Conservation (phyloP, 1,139 yeast species). For the Wickerhamiella pararugosa region DNA sequence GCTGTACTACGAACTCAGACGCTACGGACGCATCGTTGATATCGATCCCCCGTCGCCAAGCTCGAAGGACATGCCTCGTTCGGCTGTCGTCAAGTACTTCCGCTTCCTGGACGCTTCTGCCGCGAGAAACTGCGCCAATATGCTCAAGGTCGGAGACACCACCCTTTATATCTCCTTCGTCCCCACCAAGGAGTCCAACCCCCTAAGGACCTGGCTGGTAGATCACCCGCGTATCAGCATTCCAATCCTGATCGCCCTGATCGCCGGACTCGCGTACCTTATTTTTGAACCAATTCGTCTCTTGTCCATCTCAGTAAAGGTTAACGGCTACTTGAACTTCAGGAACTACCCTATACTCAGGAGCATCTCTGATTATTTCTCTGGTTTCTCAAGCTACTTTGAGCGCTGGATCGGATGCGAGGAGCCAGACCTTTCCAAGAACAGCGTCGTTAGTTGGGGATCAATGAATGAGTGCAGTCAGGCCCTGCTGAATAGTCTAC, state of each 20-base stretch:
- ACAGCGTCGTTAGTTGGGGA: conserved; percentile 36
- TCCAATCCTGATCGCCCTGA: conserved; percentile 44
- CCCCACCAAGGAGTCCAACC: conserved; percentile 32
- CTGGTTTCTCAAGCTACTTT: background rate
- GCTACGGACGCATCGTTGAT: conserved; percentile 74
- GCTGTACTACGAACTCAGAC: conserved; percentile 61
- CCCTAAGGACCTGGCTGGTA: conserved; percentile 31
- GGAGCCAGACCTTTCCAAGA: conserved; percentile 22
- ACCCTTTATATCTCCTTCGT: conserved; percentile 62
- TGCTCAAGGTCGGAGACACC: conserved; percentile 40
- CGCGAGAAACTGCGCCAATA: conserved; percentile 87
- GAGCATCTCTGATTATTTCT: background rate
- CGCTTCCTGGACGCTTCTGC: conserved; percentile 55
- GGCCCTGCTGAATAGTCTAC: conserved; percentile 61
- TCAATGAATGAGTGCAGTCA: conserved; percentile 56
- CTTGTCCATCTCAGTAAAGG: conserved; percentile 59
- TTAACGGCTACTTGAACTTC: conserved; percentile 21
- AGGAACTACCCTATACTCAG: conserved; percentile 10
- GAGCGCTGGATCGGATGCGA: background rate
- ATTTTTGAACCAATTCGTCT: conserved; percentile 88
- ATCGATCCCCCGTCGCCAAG: conserved; percentile 44
- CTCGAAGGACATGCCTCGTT: conserved; percentile 32
- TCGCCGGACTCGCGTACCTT: conserved; percentile 68
- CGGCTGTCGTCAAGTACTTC: conserved; percentile 42
- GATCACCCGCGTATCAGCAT: conserved; percentile 72